Evolutionary conservation across 2,329 filamentous ascomycete species (phyloP), one percentile per base, ranked within the genome.

Genomic region (Cladosporium sphaerospermum): DNA sequence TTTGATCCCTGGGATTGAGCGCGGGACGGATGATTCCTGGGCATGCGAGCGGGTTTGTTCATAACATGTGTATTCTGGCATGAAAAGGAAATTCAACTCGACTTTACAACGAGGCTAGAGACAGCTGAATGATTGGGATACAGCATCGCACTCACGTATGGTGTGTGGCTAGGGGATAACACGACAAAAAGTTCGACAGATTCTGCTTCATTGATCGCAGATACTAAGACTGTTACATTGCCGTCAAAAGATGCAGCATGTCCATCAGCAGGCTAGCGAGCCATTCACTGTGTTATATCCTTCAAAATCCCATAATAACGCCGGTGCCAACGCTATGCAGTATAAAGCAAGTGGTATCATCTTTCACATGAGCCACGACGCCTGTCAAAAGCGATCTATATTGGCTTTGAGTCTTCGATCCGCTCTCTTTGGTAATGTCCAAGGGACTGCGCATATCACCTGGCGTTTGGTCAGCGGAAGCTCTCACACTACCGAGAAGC

Each of bases 391-490:
- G 56, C 62, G 62, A 53, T 64, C 61, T 14, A 49, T 5, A 28
- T 28, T 39, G 54, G 51, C 14, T 32, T 42, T 54, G 9, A 36
- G 41, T 50, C 54, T 59, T 51, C 60, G 56, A 49, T 65, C 63
- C n/a, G 55, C 45, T 46, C 73, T 66, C 63, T 74, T 75, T 3
- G 75, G 75, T 52, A 78, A 63, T 19, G 74, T 76, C 75, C 75
- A 78, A 43, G 75, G 75, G 50, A 75, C 70, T 16, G 72, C 72
- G 56, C 74, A 77, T 31, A 77, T 72, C 46, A 76, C 64, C 73
- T 76, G 50, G 2, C 14, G 42, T 42, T 46, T 52, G 33, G 53
- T 48, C 48, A 50, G 41, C 28, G 36, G 10, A 13, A 45, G 34
- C 33, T n/a, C 18, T 16, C 13, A 23, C 9, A 43, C 9, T 19